Percentiles rank a stretch among this genome's conserved stretches.
These are phyloP conservation scores for Sanghuangporus weigelae DNA, from an alignment of 1,284 basidiomycete genomes.

Conservation along the genomic window DNA sequence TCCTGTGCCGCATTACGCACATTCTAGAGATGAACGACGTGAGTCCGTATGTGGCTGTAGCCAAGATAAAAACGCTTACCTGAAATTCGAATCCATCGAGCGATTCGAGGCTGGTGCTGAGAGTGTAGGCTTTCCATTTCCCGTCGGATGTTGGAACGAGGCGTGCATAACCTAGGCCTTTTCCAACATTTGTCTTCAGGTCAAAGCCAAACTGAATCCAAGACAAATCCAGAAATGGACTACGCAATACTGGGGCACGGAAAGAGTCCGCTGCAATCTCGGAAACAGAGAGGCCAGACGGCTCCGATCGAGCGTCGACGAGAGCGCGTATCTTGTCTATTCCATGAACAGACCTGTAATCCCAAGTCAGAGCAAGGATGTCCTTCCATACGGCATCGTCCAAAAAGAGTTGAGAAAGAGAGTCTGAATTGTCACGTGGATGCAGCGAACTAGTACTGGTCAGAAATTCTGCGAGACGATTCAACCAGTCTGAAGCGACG, in stretches of 20 bases:
- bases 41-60: not conserved
- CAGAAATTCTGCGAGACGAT: conserved; percentile 33
- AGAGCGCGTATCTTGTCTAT: conserved; percentile 38
- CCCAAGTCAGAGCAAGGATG: conserved; percentile 58
- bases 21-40: not conserved
- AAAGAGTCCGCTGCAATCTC: conserved; percentile 18
- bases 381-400: conserved; percentile 53
- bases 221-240: conserved; percentile 48
- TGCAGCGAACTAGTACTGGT: conserved; percentile 30
- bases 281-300: not conserved
- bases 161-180: conserved; percentile 46
- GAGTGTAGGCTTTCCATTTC: conserved; percentile 51
- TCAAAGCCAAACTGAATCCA: conserved; percentile 55
- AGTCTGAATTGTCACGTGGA: not conserved
- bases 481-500: conserved; percentile 42
- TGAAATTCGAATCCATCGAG: conserved; percentile 32
- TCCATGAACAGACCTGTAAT: conserved; percentile 57
- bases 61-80: not conserved
- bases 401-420: conserved; percentile 35
- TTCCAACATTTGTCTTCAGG: conserved; percentile 48
- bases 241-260: conserved; percentile 27
- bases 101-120: conserved; percentile 56
- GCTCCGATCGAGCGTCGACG: conserved; percentile 30
- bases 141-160: conserved; percentile 44
- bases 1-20: conserved; percentile 32